Conservation (phyloP, 2,329 filamentous ascomycete species). For the Elsinoe australis region DNA sequence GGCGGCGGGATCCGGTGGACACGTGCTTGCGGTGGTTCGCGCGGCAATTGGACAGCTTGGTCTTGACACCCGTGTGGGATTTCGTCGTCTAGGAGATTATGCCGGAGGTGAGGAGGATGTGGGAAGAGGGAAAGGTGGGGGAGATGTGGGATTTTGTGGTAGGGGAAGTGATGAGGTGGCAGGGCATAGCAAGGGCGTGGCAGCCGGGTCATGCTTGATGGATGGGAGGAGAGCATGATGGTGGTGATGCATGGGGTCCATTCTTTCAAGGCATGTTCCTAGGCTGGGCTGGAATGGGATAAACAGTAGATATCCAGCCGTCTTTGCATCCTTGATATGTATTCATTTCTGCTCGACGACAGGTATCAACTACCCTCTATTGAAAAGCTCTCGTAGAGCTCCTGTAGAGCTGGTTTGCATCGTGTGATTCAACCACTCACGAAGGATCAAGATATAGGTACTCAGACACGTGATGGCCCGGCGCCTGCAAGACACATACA, state of each 20-base stretch:
- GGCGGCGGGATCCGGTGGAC: too few relatives aligned
- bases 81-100: not conserved
- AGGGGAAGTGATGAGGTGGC: too few relatives aligned
- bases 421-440: not conserved
- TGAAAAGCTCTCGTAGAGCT: too few relatives aligned
- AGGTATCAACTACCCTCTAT: too few relatives aligned
- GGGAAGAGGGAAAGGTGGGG: too few relatives aligned
- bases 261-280: not conserved
- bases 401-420: not conserved
- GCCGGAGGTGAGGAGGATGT: not conserved
- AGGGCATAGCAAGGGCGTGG: too few relatives aligned
- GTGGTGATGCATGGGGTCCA: not conserved
- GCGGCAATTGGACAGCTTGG: too few relatives aligned
- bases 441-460: not conserved
- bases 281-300: not conserved
- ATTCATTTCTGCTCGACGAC: not conserved
- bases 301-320: conserved; percentile 11
- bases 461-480: too few relatives aligned
- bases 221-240: not conserved
- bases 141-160: too few relatives aligned
- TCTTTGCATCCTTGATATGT: not conserved
- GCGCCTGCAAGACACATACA: too few relatives aligned
- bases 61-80: not conserved
- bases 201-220: too few relatives aligned
- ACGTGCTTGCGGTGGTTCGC: too few relatives aligned